phyloP scores from a whole-genome alignment of 1,284 basidiomycete genomes.

The Apiotrichum montevideense region DNA sequence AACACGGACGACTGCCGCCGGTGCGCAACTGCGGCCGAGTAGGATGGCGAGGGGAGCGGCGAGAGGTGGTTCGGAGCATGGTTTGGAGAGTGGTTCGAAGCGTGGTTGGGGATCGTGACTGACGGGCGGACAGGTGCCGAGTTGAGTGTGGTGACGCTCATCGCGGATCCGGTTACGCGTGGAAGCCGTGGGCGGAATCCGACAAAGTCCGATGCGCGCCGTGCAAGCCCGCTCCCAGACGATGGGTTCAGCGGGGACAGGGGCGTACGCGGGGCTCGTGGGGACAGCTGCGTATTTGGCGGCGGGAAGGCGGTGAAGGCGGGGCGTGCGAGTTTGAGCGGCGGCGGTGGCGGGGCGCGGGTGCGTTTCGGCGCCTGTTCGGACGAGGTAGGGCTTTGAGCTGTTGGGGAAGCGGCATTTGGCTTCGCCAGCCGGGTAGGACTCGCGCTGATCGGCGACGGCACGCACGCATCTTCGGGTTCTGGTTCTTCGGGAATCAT shows the following conservation, averaged over 20 bases:
- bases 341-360: slow-evolving; percentile 12
- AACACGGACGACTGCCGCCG: slow-evolving; percentile 32
- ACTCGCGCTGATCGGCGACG: too few relatives aligned
- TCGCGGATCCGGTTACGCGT: neutral
- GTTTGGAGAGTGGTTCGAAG: neutral
- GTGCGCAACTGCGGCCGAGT: neutral
- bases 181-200: neutral
- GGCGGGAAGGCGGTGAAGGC: neutral
- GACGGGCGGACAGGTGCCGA: neutral
- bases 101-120: neutral
- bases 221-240: neutral
- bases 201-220: slow-evolving; percentile 1
- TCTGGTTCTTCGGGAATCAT: slow-evolving; percentile 4
- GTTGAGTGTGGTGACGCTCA: neutral
- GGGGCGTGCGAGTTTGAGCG: slow-evolving; percentile 3
- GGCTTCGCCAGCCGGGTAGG: too few relatives aligned
- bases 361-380: neutral
- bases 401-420: neutral
- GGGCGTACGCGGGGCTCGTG: neutral
- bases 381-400: neutral
- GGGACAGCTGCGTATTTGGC: neutral
- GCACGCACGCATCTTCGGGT: neutral
- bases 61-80: neutral
- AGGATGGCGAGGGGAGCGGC: neutral
- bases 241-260: slow-evolving; percentile 12